Evolutionary conservation across 179 eudicot species (phyloP).

Genomic region (Carnegiea gigantea): DNA sequence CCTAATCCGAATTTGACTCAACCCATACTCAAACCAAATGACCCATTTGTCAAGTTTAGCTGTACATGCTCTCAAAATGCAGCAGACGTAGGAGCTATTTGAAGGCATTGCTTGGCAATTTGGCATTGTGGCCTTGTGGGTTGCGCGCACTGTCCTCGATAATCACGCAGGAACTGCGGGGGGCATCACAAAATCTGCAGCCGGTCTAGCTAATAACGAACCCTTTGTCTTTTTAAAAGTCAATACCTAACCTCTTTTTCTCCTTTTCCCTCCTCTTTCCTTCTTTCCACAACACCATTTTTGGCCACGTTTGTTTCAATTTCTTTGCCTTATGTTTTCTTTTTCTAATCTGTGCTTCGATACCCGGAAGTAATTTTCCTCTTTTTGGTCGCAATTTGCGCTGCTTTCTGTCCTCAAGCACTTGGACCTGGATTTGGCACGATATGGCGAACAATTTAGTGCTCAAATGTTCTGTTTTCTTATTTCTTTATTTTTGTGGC

Average conservation of each 20-base stretch:
- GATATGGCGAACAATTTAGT: not conserved
- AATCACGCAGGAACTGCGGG: not conserved
- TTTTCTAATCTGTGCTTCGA: not conserved
- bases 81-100: not conserved
- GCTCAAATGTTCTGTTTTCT: no score
- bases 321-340: not conserved
- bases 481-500: no score
- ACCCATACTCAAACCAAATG: no score
- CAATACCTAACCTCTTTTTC: not conserved
- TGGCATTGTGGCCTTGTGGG: not conserved
- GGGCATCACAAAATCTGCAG: not conserved
- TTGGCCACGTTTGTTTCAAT: not conserved
- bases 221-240: not conserved
- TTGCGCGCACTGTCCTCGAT: not conserved
- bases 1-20: no score
- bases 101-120: not conserved
- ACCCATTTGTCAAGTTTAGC: no score
- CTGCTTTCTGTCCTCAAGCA: not conserved
- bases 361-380: not conserved
- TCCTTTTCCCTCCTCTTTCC: not conserved
- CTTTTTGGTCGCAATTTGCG: not conserved
- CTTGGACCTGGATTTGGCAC: not conserved
- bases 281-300: not conserved
- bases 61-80: conserved; percentile 1
- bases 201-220: not conserved